Evolutionary conservation across 1,284 basidiomycete species (phyloP).

Genomic region (Ustilago shanxiensis): DNA sequence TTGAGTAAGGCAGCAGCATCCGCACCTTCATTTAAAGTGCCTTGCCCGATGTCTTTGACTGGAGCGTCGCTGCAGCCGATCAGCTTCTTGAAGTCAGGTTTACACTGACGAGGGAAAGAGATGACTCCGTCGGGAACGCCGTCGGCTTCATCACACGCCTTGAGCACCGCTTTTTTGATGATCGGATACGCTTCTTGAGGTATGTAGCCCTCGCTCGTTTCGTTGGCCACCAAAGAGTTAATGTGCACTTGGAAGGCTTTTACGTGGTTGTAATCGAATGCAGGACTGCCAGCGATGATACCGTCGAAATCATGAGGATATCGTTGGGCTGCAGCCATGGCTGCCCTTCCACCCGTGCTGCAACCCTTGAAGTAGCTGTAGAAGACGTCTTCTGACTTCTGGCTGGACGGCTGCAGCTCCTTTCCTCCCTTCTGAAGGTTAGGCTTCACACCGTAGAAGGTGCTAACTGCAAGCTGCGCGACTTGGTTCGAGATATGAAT

Average conservation of each 20-base stretch:
- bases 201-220: constrained; percentile 27
- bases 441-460: constrained; percentile 39
- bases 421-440: not conserved
- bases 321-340: constrained; percentile 39
- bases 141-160: constrained; percentile 44
- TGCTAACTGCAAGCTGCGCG: constrained; percentile 35
- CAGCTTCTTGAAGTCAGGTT: constrained; percentile 29
- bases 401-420: not conserved
- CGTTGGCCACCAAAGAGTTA: constrained; percentile 37
- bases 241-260: constrained; percentile 56
- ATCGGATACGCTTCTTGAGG: constrained; percentile 24
- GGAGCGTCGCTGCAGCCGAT: constrained; percentile 27
- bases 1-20: not conserved
- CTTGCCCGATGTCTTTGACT: not conserved
- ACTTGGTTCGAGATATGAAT: constrained; percentile 38
- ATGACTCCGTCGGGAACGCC: constrained; percentile 51
- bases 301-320: constrained; percentile 54
- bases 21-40: not conserved
- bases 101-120: constrained; percentile 35
- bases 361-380: constrained; percentile 53
- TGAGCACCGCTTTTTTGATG: constrained; percentile 39
- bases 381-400: constrained; percentile 19
- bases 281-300: constrained; percentile 51
- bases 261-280: constrained; percentile 45
- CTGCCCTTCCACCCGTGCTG: constrained; percentile 52